Evolutionary conservation across 495 filamentous ascomycete genomes (phyloP).

Genomic region (Halenospora varia): DNA sequence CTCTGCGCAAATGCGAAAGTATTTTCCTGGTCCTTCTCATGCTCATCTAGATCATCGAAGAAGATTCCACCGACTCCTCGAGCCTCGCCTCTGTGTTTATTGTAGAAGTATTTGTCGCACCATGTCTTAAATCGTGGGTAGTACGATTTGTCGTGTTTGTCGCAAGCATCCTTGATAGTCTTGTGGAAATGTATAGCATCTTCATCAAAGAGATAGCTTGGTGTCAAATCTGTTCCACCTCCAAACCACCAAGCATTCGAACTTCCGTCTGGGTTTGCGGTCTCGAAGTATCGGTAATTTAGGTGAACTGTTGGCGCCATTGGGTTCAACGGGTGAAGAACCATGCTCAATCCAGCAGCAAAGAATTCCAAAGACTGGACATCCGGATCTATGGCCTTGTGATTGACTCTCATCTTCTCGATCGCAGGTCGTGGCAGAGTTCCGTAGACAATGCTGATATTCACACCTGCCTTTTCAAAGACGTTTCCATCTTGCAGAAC

Average conservation of each 20-base stretch:
- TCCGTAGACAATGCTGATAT: constrained; percentile 91
- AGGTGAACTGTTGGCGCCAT: constrained; percentile 97
- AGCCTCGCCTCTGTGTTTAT: constrained; percentile 86
- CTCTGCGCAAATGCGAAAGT: constrained; percentile 89
- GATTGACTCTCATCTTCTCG: constrained; percentile 88
- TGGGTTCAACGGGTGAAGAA: constrained; percentile 89
- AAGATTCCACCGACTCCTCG: constrained; percentile 95
- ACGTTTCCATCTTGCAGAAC: constrained; percentile 94
- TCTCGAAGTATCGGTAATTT: constrained; percentile 99
- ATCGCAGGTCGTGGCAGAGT: constrained; percentile 85
- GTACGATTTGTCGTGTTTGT: constrained; percentile 87
- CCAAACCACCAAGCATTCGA: constrained; percentile 96
- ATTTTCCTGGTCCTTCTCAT: constrained; percentile 82
- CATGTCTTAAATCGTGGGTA: constrained; percentile 96
- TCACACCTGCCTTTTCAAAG: constrained; percentile 97
- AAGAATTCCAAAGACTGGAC: constrained; percentile 78
- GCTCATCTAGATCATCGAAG: constrained; percentile 93
- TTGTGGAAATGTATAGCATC: constrained; percentile 96
- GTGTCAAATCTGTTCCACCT: constrained; percentile 91
- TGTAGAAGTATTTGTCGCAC: constrained; percentile 97
- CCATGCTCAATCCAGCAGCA: constrained; percentile 86
- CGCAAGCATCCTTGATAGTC: constrained; percentile 87
- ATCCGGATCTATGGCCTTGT: constrained; percentile 80
- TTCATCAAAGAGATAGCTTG: constrained; percentile 91
- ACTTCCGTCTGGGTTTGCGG: constrained; percentile 65